phyloP scores from a whole-genome alignment of 352 stramenopile genomes.

The Blastocystis sp. region DNA sequence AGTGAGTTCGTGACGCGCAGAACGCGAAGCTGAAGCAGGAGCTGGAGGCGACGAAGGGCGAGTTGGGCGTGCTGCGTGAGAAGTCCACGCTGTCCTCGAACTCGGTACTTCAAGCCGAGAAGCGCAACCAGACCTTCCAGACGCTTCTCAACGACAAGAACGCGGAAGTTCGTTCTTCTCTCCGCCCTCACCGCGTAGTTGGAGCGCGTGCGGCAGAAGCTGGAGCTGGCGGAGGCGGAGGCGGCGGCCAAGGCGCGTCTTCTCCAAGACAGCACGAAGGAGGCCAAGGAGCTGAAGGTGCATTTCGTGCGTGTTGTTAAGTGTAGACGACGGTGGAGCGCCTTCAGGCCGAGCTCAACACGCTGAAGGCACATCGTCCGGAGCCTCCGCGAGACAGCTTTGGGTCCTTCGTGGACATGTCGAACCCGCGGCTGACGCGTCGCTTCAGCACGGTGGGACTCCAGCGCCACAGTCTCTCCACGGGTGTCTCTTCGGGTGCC shows the following conservation, averaged over 20 bases:
- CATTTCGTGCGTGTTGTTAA: neutral
- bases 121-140: slow-evolving; percentile 23
- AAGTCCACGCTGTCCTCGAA: neutral
- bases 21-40: slow-evolving; percentile 61
- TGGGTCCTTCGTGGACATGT: slow-evolving; percentile 40
- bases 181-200: neutral
- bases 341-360: neutral
- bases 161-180: neutral
- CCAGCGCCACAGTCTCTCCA: too few species aligned
- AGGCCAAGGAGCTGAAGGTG: slow-evolving; percentile 46
- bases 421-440: neutral
- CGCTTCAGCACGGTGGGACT: slow-evolving; percentile 56
- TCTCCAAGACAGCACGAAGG: slow-evolving; percentile 14
- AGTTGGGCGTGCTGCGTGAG: slow-evolving; percentile 19
- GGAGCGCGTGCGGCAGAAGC: neutral
- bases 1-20: neutral
- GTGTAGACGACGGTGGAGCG: neutral
- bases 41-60: slow-evolving; percentile 3
- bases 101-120: neutral
- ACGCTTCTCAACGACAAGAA: slow-evolving; percentile 44
- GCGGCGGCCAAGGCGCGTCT: slow-evolving; percentile 35
- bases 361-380: neutral
- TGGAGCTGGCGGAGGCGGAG: slow-evolving; percentile 39
- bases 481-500: too few species aligned
- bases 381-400: slow-evolving; percentile 21